Evolutionary conservation across 192 early-diverging fungal species (phyloP).

Genomic region (Thoreauomyces humboldtii): DNA sequence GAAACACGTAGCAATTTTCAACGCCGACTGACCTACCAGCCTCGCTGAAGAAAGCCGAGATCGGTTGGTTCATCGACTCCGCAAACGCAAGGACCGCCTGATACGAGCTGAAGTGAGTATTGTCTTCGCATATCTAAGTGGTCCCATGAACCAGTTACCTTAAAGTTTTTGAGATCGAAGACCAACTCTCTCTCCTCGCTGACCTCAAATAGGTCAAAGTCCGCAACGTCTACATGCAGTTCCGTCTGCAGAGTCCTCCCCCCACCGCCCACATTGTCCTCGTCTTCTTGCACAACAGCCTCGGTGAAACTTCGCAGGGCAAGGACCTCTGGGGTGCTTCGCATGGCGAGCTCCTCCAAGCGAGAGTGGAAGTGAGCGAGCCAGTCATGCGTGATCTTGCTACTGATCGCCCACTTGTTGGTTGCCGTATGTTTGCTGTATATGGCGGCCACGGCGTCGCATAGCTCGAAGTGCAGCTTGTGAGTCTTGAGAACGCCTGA

Average conservation of each 20-base stretch:
- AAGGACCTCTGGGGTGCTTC: constrained; percentile 18
- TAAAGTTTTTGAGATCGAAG: constrained; percentile 40
- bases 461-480: constrained; percentile 37
- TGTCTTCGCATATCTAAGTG: not conserved
- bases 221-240: constrained; percentile 38
- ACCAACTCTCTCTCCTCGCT: constrained; percentile 20
- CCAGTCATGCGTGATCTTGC: constrained; percentile 44
- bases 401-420: constrained; percentile 27
- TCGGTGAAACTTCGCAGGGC: constrained; percentile 27
- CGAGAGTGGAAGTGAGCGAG: constrained; percentile 26
- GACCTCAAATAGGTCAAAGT: constrained; percentile 41
- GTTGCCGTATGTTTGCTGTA: constrained; percentile 33
- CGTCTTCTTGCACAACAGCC: not conserved
- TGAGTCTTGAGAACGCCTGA: constrained; percentile 41
- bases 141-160: constrained; percentile 21
- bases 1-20: not conserved
- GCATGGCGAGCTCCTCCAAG: constrained; percentile 40
- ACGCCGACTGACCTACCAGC: constrained; percentile 35
- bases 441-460: constrained; percentile 30
- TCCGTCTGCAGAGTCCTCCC: constrained; percentile 38
- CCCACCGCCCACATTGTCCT: constrained; percentile 6
- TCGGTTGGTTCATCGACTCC: constrained; percentile 36
- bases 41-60: constrained; percentile 35
- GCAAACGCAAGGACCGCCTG: constrained; percentile 39
- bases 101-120: not conserved